phyloP scores from a whole-genome alignment of 768 basidiomycete genomes.

The Hypholoma sublateritium region DNA sequence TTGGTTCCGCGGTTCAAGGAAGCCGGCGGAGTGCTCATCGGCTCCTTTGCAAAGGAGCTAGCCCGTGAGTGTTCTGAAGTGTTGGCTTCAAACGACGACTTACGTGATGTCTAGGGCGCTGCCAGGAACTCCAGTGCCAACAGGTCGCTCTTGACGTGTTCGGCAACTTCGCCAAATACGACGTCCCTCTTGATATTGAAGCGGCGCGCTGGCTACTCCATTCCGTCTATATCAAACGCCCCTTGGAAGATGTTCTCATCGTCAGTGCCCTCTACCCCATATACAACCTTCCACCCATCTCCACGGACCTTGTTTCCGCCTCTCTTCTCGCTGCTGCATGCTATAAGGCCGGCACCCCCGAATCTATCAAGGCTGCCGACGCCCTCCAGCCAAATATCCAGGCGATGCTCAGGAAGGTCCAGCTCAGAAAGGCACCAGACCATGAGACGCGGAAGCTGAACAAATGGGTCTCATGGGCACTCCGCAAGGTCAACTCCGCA shows the following conservation, averaged over 20 bases:
- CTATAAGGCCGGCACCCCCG: conserved; percentile 41
- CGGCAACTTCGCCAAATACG: conserved; percentile 62
- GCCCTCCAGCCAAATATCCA: conserved; percentile 13
- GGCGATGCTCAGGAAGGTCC: conserved; percentile 4
- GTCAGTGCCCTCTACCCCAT: conserved; percentile 53
- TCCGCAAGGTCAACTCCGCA: conserved; percentile 14
- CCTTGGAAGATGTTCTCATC: conserved; percentile 47
- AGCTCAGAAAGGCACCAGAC: conserved; percentile 2
- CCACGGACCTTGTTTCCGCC: conserved; percentile 55
- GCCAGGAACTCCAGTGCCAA: conserved; percentile 55
- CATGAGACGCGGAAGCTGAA: conserved; percentile 13
- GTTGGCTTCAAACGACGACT: neutral
- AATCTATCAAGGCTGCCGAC: conserved; percentile 25
- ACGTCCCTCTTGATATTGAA: conserved; percentile 47
- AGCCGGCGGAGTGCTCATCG: conserved; percentile 36
- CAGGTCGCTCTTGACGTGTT: conserved; percentile 60
- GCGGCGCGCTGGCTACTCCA: conserved; percentile 60
- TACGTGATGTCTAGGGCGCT: conserved; percentile 48
- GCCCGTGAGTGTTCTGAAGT: conserved; percentile 43
- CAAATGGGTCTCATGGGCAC: conserved; percentile 18
- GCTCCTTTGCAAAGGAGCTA: conserved; percentile 45
- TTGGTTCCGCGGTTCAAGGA: conserved; percentile 53
- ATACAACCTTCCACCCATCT: conserved; percentile 53
- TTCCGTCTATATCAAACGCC: conserved; percentile 46
- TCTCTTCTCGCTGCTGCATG: conserved; percentile 59